Evolutionary conservation across 78 protist species (phyloP).

Genomic region (Cavenderia fasciculata): DNA sequence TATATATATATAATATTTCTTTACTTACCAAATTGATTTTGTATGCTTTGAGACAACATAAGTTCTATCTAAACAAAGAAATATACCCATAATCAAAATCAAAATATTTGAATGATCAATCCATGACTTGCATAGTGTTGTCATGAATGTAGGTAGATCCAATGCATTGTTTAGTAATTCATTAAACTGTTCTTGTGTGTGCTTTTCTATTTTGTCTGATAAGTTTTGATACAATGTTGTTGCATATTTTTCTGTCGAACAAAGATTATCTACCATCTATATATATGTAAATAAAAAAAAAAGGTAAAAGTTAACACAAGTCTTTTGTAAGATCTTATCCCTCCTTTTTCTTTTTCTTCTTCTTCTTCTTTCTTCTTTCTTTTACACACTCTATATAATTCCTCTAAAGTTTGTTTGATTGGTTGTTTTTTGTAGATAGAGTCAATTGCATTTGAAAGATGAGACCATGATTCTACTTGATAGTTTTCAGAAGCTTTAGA

Average conservation of each 20-base stretch:
- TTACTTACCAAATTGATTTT: slow-evolving; percentile 33
- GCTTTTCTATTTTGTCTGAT: slow-evolving; percentile 15
- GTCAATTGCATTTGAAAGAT: slow-evolving; percentile 35
- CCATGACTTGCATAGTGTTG: slow-evolving; percentile 43
- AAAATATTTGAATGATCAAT: slow-evolving; percentile 58
- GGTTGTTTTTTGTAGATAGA: slow-evolving; percentile 31
- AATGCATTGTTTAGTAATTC: not conserved
- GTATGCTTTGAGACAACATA: slow-evolving; percentile 77
- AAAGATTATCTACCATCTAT: slow-evolving; percentile 57
- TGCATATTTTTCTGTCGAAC: slow-evolving; percentile 18
- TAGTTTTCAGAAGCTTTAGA: slow-evolving; percentile 48
- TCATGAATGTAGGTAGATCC: not conserved
- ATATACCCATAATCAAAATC: slow-evolving; percentile 85
- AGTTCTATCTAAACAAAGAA: slow-evolving; percentile 90
- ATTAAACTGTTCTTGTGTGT: not conserved
- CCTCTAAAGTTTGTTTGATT: slow-evolving; percentile 27
- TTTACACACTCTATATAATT: slow-evolving; percentile 51
- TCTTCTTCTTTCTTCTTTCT: too few species aligned
- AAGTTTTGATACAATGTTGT: slow-evolving; percentile 20
- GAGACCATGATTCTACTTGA: slow-evolving; percentile 56
- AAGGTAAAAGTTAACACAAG: too few species aligned
- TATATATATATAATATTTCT: not conserved
- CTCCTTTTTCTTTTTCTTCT: too few species aligned
- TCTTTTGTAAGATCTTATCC: too few species aligned
- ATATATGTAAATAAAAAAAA: too few species aligned